Evolutionary conservation across 1,284 basidiomycete genomes (phyloP), one percentile per base, ranked within the genome.

Genomic region (Cystobasidium pallidum): DNA sequence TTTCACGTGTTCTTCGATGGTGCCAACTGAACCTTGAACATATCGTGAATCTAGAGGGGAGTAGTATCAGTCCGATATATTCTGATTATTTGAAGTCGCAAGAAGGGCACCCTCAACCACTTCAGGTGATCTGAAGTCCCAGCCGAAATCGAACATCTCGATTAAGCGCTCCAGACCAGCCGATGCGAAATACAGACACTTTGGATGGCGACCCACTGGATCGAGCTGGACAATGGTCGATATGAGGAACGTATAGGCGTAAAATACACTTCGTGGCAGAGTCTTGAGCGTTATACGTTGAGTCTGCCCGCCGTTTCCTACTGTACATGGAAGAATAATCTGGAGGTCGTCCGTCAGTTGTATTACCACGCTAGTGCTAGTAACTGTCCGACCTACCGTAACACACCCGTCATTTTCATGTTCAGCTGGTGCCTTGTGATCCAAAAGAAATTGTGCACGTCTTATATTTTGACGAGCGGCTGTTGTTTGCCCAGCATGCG

Each of bases 181-280:
- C 11, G 51, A 17, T 11, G 52, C 52, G 36, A 57, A 74, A 17
- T 52, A 52, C 19, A 66, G 17, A 30, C 66, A 70, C 45, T 71
- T 74, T 28, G 73, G 73, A 4, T 64, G 39, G 8, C 28, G 26
- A 15, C 73, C 73, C 0, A 65, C n/a, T 13, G 73, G 73, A 54
- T 74, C 73, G 13, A 70, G 67, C 32, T 74, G 61, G 26, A 61
- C 67, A 15, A 65, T 59, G 21, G 61, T 55, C 4, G 67, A 62
- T n/a, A 74, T 51, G n/a, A 74, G 73, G 36, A 70, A 74, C n/a
- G 63, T 68, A 43, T 70, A 55, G 15, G 52, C 39, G 47, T 74
- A 74, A 39, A 74, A 49, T 8, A 62, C 28, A 21, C 17, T 39
- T 2, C 67, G 49, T 24, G 73, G 62, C 1, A 70, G 36, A 26